Evolutionary conservation across 202 grass and related monocot genomes (phyloP), one percentile per base, ranked within the genome.

Genomic region (Dendrocalamus latiflorus): DNA sequence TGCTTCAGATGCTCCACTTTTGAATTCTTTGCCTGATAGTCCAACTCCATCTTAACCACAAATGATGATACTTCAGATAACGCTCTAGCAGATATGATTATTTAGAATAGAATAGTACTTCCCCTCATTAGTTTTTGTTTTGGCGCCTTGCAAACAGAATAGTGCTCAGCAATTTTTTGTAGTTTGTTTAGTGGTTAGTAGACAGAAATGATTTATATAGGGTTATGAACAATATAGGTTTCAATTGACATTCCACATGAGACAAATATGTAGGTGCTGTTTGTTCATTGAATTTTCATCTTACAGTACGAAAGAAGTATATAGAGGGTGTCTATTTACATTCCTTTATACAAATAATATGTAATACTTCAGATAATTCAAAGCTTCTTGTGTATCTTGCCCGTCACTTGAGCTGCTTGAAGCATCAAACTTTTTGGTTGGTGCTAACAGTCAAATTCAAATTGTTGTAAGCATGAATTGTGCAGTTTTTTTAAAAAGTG

Each of bases 1-100:
- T 48, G 78, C 70, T 74, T 93, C 91, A 25, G 81, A 83, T 5
- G 67, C 77, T 60, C 74, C 86, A 42, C 59, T 18, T 37, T 15
- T 74, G 50, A 74, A 15, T 57, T 55, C 20, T 56, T 55, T 55
- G 9, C 10, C 42, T 44, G 42, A 44, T 44, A 44, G 42, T 11
- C 42, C 9, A 44, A 44, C 42, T 44, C 42, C 39, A 9, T 9
- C 33, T 38, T 74, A 38, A 74, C 69, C 26, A 54, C 70, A 37
- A 36, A 36, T 53, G 47, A 73, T 49, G 18, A 73, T 36, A 21
- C 49, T 38, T 73, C 70, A 54, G 70, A 21, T 51, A 73, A 18
- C 9, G 22, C 9, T 59, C 5, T 18, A 44, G 24, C 15, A 25
- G 9, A 72, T 72, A 44, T 12, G 9, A 4, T 11, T 11, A 12